Evolutionary conservation across 2,329 filamentous ascomycete species (phyloP).

Genomic region (Ilyonectria sp.): DNA sequence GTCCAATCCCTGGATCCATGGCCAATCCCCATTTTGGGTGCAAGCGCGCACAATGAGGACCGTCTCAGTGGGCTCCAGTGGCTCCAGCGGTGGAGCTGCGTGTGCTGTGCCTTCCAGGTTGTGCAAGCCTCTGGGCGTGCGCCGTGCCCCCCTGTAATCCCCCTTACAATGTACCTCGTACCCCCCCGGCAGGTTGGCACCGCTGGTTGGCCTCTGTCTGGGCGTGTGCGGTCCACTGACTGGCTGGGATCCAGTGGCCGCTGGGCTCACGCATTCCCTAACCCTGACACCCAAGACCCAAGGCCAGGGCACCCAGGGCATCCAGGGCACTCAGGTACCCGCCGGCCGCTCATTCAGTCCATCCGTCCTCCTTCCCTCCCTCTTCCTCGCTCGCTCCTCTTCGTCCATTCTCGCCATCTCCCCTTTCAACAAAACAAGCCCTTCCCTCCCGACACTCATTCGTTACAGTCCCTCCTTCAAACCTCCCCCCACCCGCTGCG

Average conservation of each 20-base stretch:
- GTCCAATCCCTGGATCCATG: not conserved
- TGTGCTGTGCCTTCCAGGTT: constrained; percentile 23
- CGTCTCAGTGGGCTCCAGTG: constrained; percentile 16
- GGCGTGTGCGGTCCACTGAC: constrained; percentile 19
- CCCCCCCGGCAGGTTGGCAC: constrained; percentile 16
- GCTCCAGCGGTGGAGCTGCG: constrained; percentile 24
- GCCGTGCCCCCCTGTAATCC: constrained; percentile 25
- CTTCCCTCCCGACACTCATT: constrained; percentile 54
- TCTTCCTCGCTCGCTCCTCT: constrained; percentile 39
- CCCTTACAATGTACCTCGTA: constrained; percentile 27
- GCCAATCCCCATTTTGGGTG: not conserved
- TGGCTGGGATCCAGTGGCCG: constrained; percentile 25
- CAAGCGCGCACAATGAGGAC: not conserved
- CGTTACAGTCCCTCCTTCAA: constrained; percentile 60
- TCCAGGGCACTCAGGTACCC: constrained; percentile 12
- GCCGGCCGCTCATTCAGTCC: constrained; percentile 26
- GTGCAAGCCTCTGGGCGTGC: constrained; percentile 26
- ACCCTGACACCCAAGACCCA: constrained; percentile 28
- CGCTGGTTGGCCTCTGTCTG: constrained; percentile 11
- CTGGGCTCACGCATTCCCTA: constrained; percentile 29
- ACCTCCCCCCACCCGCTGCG: constrained; percentile 48
- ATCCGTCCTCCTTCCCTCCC: constrained; percentile 45
- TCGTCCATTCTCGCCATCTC: constrained; percentile 48
- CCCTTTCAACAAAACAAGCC: constrained; percentile 60
- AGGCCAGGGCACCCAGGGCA: constrained; percentile 13